Percentiles rank a stretch among this genome's conserved stretches.
These are phyloP conservation scores for Penicillium hordei DNA, from an alignment of 2,329 filamentous ascomycete species.

Conservation along the genomic window DNA sequence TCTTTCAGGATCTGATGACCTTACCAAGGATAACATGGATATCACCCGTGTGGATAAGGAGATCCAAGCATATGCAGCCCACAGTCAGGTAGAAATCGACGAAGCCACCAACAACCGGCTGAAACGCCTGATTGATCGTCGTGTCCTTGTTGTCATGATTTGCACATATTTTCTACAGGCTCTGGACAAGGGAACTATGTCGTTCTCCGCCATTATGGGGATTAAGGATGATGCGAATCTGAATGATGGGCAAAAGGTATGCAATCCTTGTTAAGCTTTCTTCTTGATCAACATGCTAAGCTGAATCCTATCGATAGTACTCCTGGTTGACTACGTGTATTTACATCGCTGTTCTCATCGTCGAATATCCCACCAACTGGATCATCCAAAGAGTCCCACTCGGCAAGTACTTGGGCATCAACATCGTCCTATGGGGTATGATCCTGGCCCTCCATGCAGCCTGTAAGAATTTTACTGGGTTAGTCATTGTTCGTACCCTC, in stretches of 20 bases:
- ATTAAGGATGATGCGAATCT: slow-evolving; percentile 51
- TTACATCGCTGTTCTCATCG: slow-evolving; percentile 68
- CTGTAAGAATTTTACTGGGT: slow-evolving; percentile 58
- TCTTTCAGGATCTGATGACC: slow-evolving; percentile 45
- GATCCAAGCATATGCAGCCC: slow-evolving; percentile 66
- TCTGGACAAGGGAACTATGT: slow-evolving; percentile 44
- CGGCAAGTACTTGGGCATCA: slow-evolving; percentile 64
- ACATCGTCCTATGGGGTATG: slow-evolving; percentile 64
- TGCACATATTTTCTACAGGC: slow-evolving; percentile 69
- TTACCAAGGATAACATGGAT: slow-evolving; percentile 56
- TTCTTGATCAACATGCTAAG: not conserved
- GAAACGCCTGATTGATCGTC: slow-evolving; percentile 64
- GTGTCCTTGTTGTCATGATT: slow-evolving; percentile 70
- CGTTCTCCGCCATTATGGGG: slow-evolving; percentile 46
- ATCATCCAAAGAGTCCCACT: slow-evolving; percentile 64
- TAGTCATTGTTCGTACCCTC: slow-evolving; percentile 62
- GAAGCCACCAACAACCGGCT: slow-evolving; percentile 61
- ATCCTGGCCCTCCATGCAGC: slow-evolving; percentile 62
- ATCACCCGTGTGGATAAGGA: slow-evolving; percentile 66
- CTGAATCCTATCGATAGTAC: slow-evolving; percentile 49
- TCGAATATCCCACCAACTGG: slow-evolving; percentile 72
- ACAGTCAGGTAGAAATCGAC: slow-evolving; percentile 57
- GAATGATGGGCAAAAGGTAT: slow-evolving; percentile 33
- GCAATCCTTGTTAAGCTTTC: not conserved
- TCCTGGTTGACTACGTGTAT: slow-evolving; percentile 73